phyloP scores from a whole-genome alignment of 208 protist species.

The Trypanosoma platydactyli region DNA sequence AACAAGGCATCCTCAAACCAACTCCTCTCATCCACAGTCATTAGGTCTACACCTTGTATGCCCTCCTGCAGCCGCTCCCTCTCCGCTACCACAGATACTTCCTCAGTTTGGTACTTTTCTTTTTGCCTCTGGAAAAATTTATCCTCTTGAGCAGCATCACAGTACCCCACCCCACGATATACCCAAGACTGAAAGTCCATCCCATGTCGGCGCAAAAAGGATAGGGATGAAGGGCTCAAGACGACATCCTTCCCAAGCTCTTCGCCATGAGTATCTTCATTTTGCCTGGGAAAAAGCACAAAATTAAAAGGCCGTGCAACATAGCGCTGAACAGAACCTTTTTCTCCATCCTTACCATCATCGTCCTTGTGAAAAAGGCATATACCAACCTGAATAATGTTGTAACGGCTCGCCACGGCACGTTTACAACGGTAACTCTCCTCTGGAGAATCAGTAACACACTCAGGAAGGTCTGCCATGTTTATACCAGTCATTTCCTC shows the following conservation, averaged over 20 bases:
- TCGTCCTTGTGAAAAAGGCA: conserved; percentile 68
- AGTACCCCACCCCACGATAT: conserved; percentile 61
- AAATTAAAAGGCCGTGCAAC: conserved; percentile 75
- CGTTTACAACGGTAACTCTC: conserved; percentile 70
- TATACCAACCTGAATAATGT: conserved; percentile 83
- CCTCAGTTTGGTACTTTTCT: conserved; percentile 24
- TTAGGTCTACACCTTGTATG: conserved; percentile 12
- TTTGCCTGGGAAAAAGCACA: conserved; percentile 61
- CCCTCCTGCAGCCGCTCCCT: background rate
- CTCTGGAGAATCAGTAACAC: conserved; percentile 53
- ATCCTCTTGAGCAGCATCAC: conserved; percentile 36
- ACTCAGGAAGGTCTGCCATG: conserved; percentile 54
- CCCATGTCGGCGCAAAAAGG: conserved; percentile 66
- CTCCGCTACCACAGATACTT: background rate
- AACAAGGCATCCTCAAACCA: conserved; percentile 41
- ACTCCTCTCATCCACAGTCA: conserved; percentile 51
- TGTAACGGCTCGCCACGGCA: conserved; percentile 58
- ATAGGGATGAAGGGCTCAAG: conserved; percentile 57
- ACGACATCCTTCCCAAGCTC: conserved; percentile 44
- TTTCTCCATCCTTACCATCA: background rate
- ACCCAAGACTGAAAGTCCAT: conserved; percentile 88
- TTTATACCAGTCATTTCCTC: conserved; percentile 89
- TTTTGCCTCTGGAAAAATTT: conserved; percentile 30
- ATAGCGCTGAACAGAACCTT: conserved; percentile 24
- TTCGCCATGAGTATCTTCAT: conserved; percentile 38